Conservation (phyloP, 2,329 filamentous ascomycete genomes). For the Chaetoscypha palmicola region DNA sequence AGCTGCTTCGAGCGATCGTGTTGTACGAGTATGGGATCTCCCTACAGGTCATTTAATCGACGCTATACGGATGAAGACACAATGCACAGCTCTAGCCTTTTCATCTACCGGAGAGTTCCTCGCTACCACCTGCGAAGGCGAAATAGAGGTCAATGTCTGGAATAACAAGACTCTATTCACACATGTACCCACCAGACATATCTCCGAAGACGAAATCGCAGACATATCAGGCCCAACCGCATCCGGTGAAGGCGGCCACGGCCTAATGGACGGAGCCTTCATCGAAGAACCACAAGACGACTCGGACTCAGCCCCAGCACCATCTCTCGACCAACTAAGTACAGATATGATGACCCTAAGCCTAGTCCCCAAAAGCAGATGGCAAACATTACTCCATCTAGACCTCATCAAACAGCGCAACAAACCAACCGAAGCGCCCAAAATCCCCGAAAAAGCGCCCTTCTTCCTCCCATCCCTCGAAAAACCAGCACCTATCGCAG, state of each 20-base stretch:
- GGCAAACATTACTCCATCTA: constrained; percentile 90
- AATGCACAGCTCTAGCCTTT: constrained; percentile 80
- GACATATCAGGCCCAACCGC: constrained; percentile 62
- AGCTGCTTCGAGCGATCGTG: constrained; percentile 72
- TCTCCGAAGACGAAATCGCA: constrained; percentile 68
- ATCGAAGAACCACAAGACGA: constrained; percentile 45
- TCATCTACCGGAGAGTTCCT: constrained; percentile 87
- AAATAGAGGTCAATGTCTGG: constrained; percentile 89
- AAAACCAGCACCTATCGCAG: constrained; percentile 17
- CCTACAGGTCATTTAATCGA: constrained; percentile 95
- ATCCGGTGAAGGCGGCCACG: constrained; percentile 74
- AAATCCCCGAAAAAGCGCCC: constrained; percentile 86
- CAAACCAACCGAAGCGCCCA: constrained; percentile 86
- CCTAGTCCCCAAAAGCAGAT: constrained; percentile 80
- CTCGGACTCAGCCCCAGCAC: constrained; percentile 48
- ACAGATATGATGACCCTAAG: constrained; percentile 80
- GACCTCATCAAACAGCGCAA: constrained; percentile 88
- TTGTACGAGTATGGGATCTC: constrained; percentile 87
- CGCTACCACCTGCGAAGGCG: constrained; percentile 77
- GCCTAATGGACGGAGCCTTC: constrained; percentile 70
- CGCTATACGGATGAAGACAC: constrained; percentile 70
- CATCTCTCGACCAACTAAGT: constrained; percentile 68
- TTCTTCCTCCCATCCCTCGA: constrained; percentile 80
- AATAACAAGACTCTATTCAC: constrained; percentile 89
- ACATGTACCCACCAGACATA: constrained; percentile 77